These are phyloP conservation scores for Scenedesmus sp. DNA, from an alignment of 163 green algal species.

Conservation along the genomic window DNA sequence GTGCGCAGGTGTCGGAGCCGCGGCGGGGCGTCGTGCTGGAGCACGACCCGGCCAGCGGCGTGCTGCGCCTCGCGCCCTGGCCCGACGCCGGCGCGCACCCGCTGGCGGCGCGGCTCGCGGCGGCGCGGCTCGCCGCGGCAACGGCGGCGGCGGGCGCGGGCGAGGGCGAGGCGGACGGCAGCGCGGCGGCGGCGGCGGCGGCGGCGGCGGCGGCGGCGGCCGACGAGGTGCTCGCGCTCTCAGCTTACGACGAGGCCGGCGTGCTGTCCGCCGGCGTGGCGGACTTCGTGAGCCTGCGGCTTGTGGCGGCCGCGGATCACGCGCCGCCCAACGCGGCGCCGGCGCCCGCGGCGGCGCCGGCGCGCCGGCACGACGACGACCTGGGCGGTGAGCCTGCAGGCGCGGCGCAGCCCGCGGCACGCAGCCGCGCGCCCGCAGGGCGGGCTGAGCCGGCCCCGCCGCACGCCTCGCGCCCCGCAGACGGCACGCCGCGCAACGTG, in stretches of 20 bases:
- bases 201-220: conserved; percentile 12
- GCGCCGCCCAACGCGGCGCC: conserved; percentile 7
- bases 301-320: conserved; percentile 13
- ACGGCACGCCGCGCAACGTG: conserved; percentile 38
- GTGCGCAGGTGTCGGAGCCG: conserved; percentile 36
- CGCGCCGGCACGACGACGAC: conserved; percentile 13
- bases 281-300: not conserved
- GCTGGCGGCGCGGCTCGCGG: conserved; percentile 5
- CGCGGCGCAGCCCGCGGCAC: too few relatives aligned
- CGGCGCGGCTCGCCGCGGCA: conserved; percentile 8
- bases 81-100: conserved; percentile 15
- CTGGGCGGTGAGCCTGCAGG: conserved; percentile 25
- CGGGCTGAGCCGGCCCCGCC: not conserved
- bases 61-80: conserved; percentile 5
- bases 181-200: not conserved
- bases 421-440: too few relatives aligned
- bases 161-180: not conserved
- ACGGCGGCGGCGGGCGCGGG: conserved; percentile 1
- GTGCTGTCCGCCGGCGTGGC: conserved; percentile 4
- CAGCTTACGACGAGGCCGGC: conserved; percentile 13
- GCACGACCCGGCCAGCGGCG: not conserved
- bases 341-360: not conserved
- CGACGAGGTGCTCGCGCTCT: conserved; percentile 5
- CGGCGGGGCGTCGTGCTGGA: conserved; percentile 30
- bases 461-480: not conserved